Percentiles rank a stretch among this genome's conserved stretches.
These are phyloP conservation scores for Pyrenophora tritici-repentis DNA, from an alignment of 2,329 filamentous ascomycete species.

Conservation along the genomic window DNA sequence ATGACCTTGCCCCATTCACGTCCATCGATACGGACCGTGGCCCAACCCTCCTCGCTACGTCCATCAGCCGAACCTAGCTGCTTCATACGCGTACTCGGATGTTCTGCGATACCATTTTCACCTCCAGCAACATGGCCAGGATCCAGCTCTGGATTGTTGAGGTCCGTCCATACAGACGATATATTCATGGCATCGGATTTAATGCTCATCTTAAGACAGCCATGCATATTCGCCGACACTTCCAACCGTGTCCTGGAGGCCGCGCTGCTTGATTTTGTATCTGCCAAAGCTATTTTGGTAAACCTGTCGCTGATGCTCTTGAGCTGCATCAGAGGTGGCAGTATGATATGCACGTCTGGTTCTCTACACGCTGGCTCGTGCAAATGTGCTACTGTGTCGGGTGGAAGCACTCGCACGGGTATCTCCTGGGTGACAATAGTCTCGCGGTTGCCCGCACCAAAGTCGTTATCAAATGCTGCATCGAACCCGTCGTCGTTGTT, in stretches of 20 bases:
- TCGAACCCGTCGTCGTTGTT: constrained; percentile 37
- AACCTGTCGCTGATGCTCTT: constrained; percentile 96
- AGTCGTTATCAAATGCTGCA: constrained; percentile 29
- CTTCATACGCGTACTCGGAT: constrained; percentile 80
- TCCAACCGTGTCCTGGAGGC: constrained; percentile 66
- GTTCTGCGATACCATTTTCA: constrained; percentile 70
- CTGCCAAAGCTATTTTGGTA: constrained; percentile 70
- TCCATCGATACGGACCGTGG: constrained; percentile 87
- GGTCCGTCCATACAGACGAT: constrained; percentile 79
- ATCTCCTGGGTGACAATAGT: constrained; percentile 95
- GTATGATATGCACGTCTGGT: constrained; percentile 89
- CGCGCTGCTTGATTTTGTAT: constrained; percentile 44
- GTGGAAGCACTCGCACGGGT: constrained; percentile 86
- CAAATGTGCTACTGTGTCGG: constrained; percentile 84
- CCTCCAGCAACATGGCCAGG: constrained; percentile 71
- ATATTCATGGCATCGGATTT: constrained; percentile 84
- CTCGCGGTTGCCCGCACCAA: constrained; percentile 69
- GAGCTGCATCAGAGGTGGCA: constrained; percentile 84
- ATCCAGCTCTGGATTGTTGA: constrained; percentile 87
- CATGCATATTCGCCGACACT: constrained; percentile 92
- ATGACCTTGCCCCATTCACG: constrained; percentile 94
- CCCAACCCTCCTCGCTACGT: constrained; percentile 81
- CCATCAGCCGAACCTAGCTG: constrained; percentile 60
- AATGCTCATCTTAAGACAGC: constrained; percentile 78
- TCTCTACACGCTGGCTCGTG: constrained; percentile 90